A percentile compares a stretch with the other conserved stretches of the same genome.
phyloP scores from a whole-genome alignment of 345 rosid species.

The Mallotus nudiflorus region DNA sequence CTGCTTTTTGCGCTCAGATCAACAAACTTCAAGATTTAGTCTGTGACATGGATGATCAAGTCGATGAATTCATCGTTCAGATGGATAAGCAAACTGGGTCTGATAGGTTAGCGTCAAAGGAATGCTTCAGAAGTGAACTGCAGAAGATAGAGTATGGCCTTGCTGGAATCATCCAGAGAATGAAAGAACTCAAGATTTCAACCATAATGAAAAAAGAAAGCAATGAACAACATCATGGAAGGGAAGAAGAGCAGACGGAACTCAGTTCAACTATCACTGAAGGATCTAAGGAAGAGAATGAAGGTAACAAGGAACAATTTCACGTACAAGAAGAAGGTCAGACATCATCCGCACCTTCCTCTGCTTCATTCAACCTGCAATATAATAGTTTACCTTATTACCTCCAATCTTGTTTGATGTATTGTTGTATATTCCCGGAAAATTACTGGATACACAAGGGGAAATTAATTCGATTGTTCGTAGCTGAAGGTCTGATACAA shows the following conservation, averaged over 20 bases:
- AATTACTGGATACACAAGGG: constrained; percentile 31
- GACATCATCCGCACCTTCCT: constrained; percentile 22
- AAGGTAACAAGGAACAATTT: constrained; percentile 1
- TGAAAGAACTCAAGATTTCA: constrained; percentile 14
- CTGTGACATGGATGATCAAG: constrained; percentile 26
- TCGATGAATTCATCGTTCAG: constrained; percentile 34
- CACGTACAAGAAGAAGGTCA: constrained; percentile 17
- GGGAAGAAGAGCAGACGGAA: constrained; percentile 9
- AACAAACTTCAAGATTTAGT: constrained; percentile 8
- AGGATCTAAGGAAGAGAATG: constrained; percentile 12
- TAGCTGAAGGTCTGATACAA: constrained; percentile 39
- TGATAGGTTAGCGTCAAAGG: constrained; percentile 18
- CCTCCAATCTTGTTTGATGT: constrained; percentile 31
- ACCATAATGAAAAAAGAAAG: background rate
- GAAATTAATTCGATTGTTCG: constrained; percentile 31
- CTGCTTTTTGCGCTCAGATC: constrained; percentile 14
- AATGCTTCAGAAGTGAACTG: constrained; percentile 22
- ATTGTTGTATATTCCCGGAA: constrained; percentile 42
- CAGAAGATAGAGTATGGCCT: constrained; percentile 23
- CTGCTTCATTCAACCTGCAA: constrained; percentile 14
- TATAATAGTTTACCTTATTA: constrained; percentile 34
- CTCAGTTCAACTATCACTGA: background rate
- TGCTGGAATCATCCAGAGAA: constrained; percentile 13
- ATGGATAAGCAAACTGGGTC: constrained; percentile 19
- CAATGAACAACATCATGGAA: background rate